Percentiles rank a stretch among this genome's conserved stretches.
These are phyloP conservation scores for Penicillium sp. DNA, from an alignment of 2,329 filamentous ascomycete species.

Conservation along the genomic window DNA sequence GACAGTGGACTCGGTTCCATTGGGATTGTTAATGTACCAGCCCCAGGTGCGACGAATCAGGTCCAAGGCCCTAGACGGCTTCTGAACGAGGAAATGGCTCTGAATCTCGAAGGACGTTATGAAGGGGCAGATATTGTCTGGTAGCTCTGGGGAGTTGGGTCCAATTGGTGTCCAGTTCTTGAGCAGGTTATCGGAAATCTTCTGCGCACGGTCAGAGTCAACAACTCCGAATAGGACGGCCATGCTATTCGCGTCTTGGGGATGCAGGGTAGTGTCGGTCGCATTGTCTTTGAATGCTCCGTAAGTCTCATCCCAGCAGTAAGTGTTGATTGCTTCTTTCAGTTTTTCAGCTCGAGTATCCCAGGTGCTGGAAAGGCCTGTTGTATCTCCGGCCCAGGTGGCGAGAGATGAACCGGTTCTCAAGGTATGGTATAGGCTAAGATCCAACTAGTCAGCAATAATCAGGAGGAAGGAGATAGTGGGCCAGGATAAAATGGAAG, in stretches of 20 bases:
- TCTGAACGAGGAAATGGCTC: constrained; percentile 53
- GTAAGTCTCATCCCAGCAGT: constrained; percentile 51
- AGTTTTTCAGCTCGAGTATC: constrained; percentile 39
- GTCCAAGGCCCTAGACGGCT: constrained; percentile 54
- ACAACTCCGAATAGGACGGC: constrained; percentile 54
- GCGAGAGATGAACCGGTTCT: constrained; percentile 55
- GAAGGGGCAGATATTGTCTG: constrained; percentile 60
- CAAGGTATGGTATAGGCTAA: constrained; percentile 54
- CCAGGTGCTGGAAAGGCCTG: constrained; percentile 43
- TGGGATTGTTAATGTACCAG: constrained; percentile 59
- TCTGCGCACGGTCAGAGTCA: constrained; percentile 33
- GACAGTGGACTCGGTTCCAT: constrained; percentile 60
- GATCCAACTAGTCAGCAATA: not conserved
- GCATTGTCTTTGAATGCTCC: constrained; percentile 59
- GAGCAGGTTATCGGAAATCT: constrained; percentile 49
- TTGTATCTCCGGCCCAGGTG: constrained; percentile 47
- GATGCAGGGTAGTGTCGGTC: constrained; percentile 52
- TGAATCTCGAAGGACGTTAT: constrained; percentile 61
- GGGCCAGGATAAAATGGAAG: not conserved
- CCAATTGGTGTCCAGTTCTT: constrained; percentile 60
- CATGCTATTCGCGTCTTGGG: constrained; percentile 63
- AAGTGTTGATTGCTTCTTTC: constrained; percentile 47
- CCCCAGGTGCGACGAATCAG: constrained; percentile 61
- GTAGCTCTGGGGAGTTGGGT: constrained; percentile 57
- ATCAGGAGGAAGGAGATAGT: not conserved